phyloP scores from a whole-genome alignment of 306 rosid genomes.

The Ziziphus jujuba region DNA sequence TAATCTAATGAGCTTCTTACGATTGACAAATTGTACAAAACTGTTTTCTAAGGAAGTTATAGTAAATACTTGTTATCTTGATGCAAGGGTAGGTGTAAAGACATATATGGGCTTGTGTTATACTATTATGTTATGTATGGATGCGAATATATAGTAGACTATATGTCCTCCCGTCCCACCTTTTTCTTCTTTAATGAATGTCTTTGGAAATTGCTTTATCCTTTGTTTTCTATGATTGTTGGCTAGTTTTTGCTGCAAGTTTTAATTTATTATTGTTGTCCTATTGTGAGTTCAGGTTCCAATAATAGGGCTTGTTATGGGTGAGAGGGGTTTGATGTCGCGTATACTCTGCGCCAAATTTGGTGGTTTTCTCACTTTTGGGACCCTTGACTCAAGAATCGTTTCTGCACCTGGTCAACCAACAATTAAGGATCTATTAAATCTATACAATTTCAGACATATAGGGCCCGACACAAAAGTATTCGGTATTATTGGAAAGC shows the following conservation, averaged over 20 bases:
- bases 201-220: not conserved
- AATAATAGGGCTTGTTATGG: slow-evolving; percentile 88
- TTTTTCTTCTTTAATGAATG: not conserved
- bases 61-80: not conserved
- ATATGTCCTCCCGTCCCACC: not conserved
- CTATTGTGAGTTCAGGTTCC: slow-evolving; percentile 68
- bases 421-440: slow-evolving; percentile 65
- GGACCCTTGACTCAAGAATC: slow-evolving; percentile 69
- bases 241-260: slow-evolving; percentile 7
- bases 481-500: slow-evolving; percentile 87
- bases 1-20: not conserved
- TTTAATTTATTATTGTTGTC: not conserved
- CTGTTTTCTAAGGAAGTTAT: not conserved
- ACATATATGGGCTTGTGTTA: not conserved
- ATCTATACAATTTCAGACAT: slow-evolving; percentile 68
- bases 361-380: slow-evolving; percentile 90
- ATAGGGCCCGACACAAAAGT: slow-evolving; percentile 79
- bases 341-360: slow-evolving; percentile 85
- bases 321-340: slow-evolving; percentile 81
- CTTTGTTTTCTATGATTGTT: not conserved
- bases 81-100: not conserved
- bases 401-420: slow-evolving; percentile 99
- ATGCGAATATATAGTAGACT: not conserved
- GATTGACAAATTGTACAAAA: not conserved
- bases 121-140: not conserved